Base-by-base conservation (phyloP, 2,329 filamentous ascomycete genomes). In the Arthrobotrys conoides region DNA sequence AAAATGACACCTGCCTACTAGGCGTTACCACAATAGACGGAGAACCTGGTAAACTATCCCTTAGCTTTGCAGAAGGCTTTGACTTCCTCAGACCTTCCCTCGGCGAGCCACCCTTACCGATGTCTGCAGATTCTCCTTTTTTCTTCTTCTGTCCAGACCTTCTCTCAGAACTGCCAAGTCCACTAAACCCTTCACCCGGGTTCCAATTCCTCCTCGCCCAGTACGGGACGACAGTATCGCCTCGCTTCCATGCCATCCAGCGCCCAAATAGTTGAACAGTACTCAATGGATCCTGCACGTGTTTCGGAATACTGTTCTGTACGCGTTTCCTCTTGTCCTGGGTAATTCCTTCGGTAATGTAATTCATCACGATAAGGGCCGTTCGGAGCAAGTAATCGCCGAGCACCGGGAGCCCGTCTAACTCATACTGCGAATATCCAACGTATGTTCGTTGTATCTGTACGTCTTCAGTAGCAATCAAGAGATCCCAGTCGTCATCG, bases 171-270 rank as follows among this genome's bases (percentile, higher is more conserved):
- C 53, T 22, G 12, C 67, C 41, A 9, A 67, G 9, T 9, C 76
- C 63, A n/a, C 36, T 49, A 49, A 79, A 71, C 0, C 85, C 16
- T 87, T 85, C 55, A 86, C 86, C 67, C 14, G 76, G 70, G 20
- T 79, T 79, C 76, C 76, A 79, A 80, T 90, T 88, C 1, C 88
- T 88, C 70, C 88, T 86, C 48, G 89, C 89, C 90, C 90, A 91
- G 53, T 87, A 85, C 33, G 89, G 89, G 59, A 90, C 88, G 71
- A 85, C 85, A 80, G 90, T 89, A 81, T 91, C 90, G 10, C 90
- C 90, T 69, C 88, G 87, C 83, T 91, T 91, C 90, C 90, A 91
- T 2, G 90, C 88, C 72, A 88, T 87, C 90, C 90, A 91, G 71
- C 90, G 85, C 4, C 89, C 90, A 80, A 91, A 91, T 16, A 84